Evolutionary conservation across 331 rosid species (phyloP), one percentile per base, ranked within the genome.

Genomic region (Phaseolus coccineus): DNA sequence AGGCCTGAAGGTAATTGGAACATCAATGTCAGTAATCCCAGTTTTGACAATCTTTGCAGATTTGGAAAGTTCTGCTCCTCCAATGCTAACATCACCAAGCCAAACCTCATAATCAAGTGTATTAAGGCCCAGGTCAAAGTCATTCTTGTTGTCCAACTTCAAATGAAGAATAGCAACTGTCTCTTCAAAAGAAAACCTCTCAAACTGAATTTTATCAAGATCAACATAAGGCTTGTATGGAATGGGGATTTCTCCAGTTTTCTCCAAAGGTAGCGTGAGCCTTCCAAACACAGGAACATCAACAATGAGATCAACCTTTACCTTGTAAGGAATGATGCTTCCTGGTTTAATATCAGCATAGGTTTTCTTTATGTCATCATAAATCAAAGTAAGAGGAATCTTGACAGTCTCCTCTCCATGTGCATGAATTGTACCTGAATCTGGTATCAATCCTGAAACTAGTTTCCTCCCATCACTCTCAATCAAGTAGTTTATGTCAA

Each of bases 381-480:
- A 93, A 62, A 91, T 79, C 83, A 93, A 80, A 16, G 80, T 77
- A n/a, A 91, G 48, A 0, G 98, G 97, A 66, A 91, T 83, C 70
- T 88, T 90, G 74, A 91, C 76, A 8, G 93, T 93, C 80, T 91
- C 93, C 80, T 93, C 97, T 2, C 92, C 95, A 63, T 90, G 97
- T 22, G 95, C 91, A 33, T 71, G 87, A 77, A 93, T 84, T 4
- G 98, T 91, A 3, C 98, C 98, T 1, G 97, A 84, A 78, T 93
- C 98, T 0, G 98, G 98, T 79, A 93, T 93, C 82, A 93, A 51
- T 2, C 98, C 98, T 0, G 97, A 91, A 51, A 93, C 80, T 6
- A 93, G 82, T 66, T 93, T 93, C 85, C 98, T 88, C n/a, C 93
- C 95, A 79, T 85, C 87, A 74, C 95, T 93, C 71, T 90, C 98